A percentile compares a stretch with the other conserved stretches of the same genome.
phyloP scores from a whole-genome alignment of 2,329 filamentous ascomycete genomes.

The Aspergillus cejpii region DNA sequence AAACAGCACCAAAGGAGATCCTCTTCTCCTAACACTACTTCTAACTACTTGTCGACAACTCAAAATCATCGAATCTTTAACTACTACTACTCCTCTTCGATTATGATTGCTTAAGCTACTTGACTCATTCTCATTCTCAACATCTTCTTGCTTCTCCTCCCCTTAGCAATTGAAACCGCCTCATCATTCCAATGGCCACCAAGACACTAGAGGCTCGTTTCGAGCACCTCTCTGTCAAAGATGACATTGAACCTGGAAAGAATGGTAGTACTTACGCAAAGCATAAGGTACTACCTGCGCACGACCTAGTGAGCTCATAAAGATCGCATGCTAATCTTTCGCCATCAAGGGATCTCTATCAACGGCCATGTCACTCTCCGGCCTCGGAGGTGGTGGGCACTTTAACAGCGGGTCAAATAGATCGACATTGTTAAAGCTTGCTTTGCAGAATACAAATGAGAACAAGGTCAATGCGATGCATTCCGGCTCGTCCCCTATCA shows the following conservation, averaged over 20 bases:
- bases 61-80: neutral
- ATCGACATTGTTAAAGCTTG: conserved; percentile 78
- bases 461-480: conserved; percentile 50
- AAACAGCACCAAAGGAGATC: conserved; percentile 14
- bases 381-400: conserved; percentile 41
- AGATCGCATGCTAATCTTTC: conserved; percentile 16
- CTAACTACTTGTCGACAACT: conserved; percentile 4
- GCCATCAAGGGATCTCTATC: conserved; percentile 41
- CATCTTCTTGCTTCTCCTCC: conserved; percentile 7
- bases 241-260: conserved; percentile 67
- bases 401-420: conserved; percentile 51
- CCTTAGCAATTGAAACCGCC: conserved; percentile 2
- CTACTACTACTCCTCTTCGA: neutral
- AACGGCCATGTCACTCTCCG: conserved; percentile 43
- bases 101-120: conserved; percentile 11
- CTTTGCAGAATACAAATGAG: conserved; percentile 69
- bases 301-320: neutral
- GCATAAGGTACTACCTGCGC: conserved; percentile 57
- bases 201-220: conserved; percentile 78
- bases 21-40: conserved; percentile 5
- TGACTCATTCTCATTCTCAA: neutral
- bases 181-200: conserved; percentile 55
- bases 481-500: conserved; percentile 57
- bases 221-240: conserved; percentile 80
- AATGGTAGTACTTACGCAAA: conserved; percentile 58